Base-by-base conservation (phyloP, 352 stramenopile species). In the Aphanomyces euteiches region DNA sequence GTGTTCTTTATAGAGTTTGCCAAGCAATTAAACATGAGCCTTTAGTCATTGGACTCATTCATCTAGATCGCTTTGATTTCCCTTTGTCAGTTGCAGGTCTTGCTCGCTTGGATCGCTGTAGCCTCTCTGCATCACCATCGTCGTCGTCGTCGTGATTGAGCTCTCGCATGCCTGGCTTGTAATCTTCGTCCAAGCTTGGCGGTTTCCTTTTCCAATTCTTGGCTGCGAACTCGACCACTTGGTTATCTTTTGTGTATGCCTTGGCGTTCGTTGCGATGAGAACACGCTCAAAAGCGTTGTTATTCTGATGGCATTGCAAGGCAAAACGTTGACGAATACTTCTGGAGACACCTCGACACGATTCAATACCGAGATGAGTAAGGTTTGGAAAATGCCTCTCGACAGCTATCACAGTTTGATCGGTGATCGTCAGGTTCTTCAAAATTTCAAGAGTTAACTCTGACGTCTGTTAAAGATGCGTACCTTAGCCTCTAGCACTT, bases 401-500 rank as follows among this genome's bases (percentile, higher is more conserved):
- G 19, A 61, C n/a, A 37, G 34, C 54, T 17, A 40, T 41, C 28
- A 61, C 28, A 40, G 28, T 61, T 7, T 19, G 12, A 7, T 61
- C 54, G 5, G 54, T 40, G 34, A 61, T 61, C 28, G 54, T 37
- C 0, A 5, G 4, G 28, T 61, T 61, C 54, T 61, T 13, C 19
- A 12, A 61, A 13, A 3, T n/a, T n/a, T n/a, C 10, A n/a, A 12
- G 43, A 12, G 43, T 50, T 50, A n/a, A n/a, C 1, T 12, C 10
- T n/a, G 10, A 50, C 43, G 17, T n/a, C 10, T 0, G 17, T n/a
- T n/a, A 50, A 12, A 50, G 10, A n/a, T n/a, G 17, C 15, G 39
- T 40, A 61, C 54, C 34, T 61, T 61, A 37, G 54, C 54, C n/a
- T 61, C 54, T 28, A 61, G 37, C 8, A 61, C 34, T 12, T 39